Evolutionary conservation across 345 rosid species (phyloP), one percentile per base, ranked within the genome.

Genomic region (Limnanthes douglasii): DNA sequence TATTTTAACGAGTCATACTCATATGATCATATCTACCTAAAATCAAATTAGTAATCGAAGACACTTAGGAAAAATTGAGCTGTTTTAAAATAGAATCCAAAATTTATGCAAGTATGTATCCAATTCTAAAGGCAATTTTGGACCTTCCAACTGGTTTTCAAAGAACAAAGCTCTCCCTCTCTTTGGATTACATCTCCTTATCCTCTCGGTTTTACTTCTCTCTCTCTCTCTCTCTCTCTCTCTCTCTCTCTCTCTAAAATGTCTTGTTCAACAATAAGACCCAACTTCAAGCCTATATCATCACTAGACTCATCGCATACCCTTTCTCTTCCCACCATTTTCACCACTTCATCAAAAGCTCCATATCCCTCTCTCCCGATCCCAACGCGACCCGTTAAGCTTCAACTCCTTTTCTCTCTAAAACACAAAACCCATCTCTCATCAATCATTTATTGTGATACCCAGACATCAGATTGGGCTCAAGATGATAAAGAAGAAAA

Each of bases 381-480:
- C 15, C 46, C 62, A 5, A 18, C 54, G 21, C 40, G 50, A 33
- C 49, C 50, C 22, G 19, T 45, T 43, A 45, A 43, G 11, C 38
- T 56, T 40, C 39, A 57, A 2, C 61, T 65, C 38, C 57, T 60
- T 0, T 44, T 53, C 11, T 37, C 68, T 6, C 53, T 46, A 27
- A 64, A 44, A 41, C 46, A 48, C 3, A 64, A 39, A 46, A 45
- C 46, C 51, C 53, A 44, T 33, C 41, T 48, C 24, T 47, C 70
- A 23, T 51, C 56, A 11, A 11, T 65, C 6, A 46, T 61, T 19
- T 11, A 72, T 21, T 65, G 60, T 6, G 72, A 66, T 3, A 39
- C 67, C 26, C 69, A 73, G 60, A 64, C 75, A 21, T 64, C 88
- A 3, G 71, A 54, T 14, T 64, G 64, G 59, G 44, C 53, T 6